Conservation (phyloP, 768 basidiomycete species). For the Plicaturopsis crispa region DNA sequence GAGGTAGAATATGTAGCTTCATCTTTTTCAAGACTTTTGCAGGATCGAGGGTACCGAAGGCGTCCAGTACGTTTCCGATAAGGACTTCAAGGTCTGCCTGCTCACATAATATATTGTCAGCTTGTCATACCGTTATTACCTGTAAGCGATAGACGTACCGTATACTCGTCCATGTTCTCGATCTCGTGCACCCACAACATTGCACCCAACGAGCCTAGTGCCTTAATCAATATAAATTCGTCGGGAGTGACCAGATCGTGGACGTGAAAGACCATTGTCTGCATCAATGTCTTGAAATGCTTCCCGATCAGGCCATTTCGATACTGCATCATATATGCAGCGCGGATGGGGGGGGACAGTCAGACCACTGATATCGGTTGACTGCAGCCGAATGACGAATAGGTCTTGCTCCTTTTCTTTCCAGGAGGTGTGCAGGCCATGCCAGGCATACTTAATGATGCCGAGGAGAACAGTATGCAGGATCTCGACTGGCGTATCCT, state of each 20-base stretch:
- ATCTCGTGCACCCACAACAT: slow-evolving; percentile 14
- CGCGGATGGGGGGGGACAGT: slow-evolving; percentile 8
- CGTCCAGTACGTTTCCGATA: slow-evolving; percentile 13
- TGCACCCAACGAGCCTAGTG: slow-evolving; percentile 8
- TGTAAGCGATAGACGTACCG: slow-evolving; percentile 5
- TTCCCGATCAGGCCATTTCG: slow-evolving; percentile 13
- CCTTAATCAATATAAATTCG: slow-evolving; percentile 8
- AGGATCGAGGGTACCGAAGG: slow-evolving; percentile 12
- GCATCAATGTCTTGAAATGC: slow-evolving; percentile 16
- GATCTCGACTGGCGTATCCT: slow-evolving; percentile 24
- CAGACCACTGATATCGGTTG: slow-evolving; percentile 6
- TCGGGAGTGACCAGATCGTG: slow-evolving; percentile 5
- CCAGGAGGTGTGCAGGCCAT: slow-evolving; percentile 12
- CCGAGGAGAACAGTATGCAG: slow-evolving; percentile 21
- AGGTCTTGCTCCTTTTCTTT: slow-evolving; percentile 3
- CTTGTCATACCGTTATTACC: too few relatives aligned
- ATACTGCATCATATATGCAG: slow-evolving; percentile 12
- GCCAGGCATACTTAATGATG: slow-evolving; percentile 23
- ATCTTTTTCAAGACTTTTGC: slow-evolving; percentile 12
- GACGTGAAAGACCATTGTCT: slow-evolving; percentile 9
- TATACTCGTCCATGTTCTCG: slow-evolving; percentile 9
- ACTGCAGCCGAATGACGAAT: slow-evolving; percentile 9
- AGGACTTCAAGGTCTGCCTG: slow-evolving; percentile 9
- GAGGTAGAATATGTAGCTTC: slow-evolving; percentile 16
- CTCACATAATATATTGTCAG: too few relatives aligned